Percentiles rank a stretch among this genome's conserved stretches.
Conservation (phyloP, 2,329 filamentous ascomycete genomes). For the Fusarium piperis region DNA sequence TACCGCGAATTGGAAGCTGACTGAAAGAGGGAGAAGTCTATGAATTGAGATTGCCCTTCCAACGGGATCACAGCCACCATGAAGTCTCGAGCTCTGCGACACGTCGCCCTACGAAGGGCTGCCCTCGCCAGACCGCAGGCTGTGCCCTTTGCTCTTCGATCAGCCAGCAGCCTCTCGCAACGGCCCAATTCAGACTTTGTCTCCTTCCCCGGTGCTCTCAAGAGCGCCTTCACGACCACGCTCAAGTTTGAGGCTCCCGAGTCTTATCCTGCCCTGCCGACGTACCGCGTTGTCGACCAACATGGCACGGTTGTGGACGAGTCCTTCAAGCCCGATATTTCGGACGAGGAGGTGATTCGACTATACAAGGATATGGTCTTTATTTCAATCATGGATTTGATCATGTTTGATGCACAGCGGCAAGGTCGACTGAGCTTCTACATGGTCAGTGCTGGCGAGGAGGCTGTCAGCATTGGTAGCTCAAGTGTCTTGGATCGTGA, state of each 20-base stretch:
- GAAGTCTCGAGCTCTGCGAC: conserved; percentile 48
- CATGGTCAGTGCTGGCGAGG: conserved; percentile 95
- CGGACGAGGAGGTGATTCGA: conserved; percentile 68
- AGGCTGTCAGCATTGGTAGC: conserved; percentile 91
- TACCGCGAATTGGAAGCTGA: not conserved
- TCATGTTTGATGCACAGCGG: conserved; percentile 98
- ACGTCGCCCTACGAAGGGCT: conserved; percentile 42
- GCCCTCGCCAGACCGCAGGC: conserved; percentile 34
- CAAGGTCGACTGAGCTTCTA: conserved; percentile 97
- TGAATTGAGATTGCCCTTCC: not conserved
- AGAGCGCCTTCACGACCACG: conserved; percentile 87
- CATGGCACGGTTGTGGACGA: conserved; percentile 85
- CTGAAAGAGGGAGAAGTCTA: conserved; percentile 15
- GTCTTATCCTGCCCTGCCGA: conserved; percentile 80
- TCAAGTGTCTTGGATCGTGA: conserved; percentile 83
- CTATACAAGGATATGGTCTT: conserved; percentile 73
- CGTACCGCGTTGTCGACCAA: conserved; percentile 91
- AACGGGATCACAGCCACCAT: conserved; percentile 36
- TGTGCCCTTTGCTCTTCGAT: conserved; percentile 44
- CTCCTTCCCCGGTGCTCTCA: conserved; percentile 93
- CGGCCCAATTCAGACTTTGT: conserved; percentile 65
- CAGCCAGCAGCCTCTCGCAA: conserved; percentile 63
- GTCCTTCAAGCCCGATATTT: conserved; percentile 73
- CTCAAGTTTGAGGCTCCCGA: conserved; percentile 82
- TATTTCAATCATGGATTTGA: conserved; percentile 88